Base-by-base conservation (phyloP, 1,139 yeast genomes). In the Kodamaea arcana region DNA sequence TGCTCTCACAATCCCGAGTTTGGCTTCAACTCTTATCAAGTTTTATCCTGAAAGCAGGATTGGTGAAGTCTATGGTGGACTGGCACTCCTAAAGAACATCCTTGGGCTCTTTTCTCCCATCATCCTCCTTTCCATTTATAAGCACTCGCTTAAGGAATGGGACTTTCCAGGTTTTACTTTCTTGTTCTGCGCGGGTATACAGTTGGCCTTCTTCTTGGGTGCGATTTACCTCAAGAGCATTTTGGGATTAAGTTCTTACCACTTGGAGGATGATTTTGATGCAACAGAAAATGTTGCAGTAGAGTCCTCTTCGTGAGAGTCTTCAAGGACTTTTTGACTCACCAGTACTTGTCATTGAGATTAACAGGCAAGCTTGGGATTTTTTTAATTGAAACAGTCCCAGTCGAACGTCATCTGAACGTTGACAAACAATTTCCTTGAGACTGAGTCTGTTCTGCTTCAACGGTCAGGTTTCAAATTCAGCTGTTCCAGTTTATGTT, bases 11-110 rank as follows among this genome's bases (percentile, higher is more conserved):
- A 46, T 50, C 7, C 83, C 85, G 0, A 60, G 75, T 1, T 40
- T 77, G 14, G 72, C 71, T 40, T 62, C 75, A 4, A 48, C 76
- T 2, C 48, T 78, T 24, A 66, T 76, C 37, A 79, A 78, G 50
- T 75, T 74, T 46, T 68, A 67, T 32, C 63, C 66, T 3, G 62
- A 65, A 20, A 62, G 65, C 12, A 62, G 59, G 41, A 60, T 70
- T 4, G 80, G 81, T 10, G 78, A 73, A 46, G 62, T 72, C 35
- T 73, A 73, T 50, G 80, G 79, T 2, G 75, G 72, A 2, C 51
- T 75, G 39, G 72, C 79, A 0, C 45, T 74, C 25, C 46, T 72
- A 13, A 60, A 69, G 44, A 71, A 69, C 35, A 32, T 62, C 2
- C 51, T 65, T 3, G 52, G 56, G 50, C 46, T 73, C 14, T 37